Evolutionary conservation across 2,329 filamentous ascomycete species (phyloP).

Genomic region (Passalora sequoiae): DNA sequence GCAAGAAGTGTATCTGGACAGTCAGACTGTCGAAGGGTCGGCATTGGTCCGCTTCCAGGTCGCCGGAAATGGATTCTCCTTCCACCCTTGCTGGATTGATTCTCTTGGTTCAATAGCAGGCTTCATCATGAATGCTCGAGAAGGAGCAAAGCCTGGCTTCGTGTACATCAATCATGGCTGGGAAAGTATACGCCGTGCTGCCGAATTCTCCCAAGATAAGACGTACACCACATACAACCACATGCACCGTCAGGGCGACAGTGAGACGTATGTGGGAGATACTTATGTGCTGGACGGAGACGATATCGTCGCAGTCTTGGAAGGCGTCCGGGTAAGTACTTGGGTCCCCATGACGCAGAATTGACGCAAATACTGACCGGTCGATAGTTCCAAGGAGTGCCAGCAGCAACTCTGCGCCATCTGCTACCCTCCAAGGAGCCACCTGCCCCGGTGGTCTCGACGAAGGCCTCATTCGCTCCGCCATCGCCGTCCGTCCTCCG

Average conservation of each 20-base stretch:
- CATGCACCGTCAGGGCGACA: not conserved
- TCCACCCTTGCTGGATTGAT: constrained; percentile 34
- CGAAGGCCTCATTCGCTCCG: too few relatives aligned
- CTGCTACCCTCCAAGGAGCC: too few relatives aligned
- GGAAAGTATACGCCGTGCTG: constrained; percentile 25
- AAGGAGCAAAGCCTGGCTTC: not conserved
- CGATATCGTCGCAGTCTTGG: constrained; percentile 20
- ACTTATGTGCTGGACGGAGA: constrained; percentile 18
- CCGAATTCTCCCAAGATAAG: constrained; percentile 25
- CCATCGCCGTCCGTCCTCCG: too few relatives aligned
- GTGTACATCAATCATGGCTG: constrained; percentile 26
- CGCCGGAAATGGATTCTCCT: not conserved
- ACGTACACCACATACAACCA: constrained; percentile 8
- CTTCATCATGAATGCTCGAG: constrained; percentile 6
- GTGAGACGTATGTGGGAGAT: constrained; percentile 1
- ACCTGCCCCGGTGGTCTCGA: too few relatives aligned
- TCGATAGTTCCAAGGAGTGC: not conserved
- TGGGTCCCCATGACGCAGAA: too few relatives aligned
- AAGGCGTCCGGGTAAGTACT: constrained; percentile 10
- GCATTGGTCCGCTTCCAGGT: constrained; percentile 13
- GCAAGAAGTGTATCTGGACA: constrained; percentile 25
- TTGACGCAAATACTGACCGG: too few relatives aligned
- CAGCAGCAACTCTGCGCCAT: too few relatives aligned
- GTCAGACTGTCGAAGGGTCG: constrained; percentile 31
- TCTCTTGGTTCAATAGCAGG: constrained; percentile 32